A percentile compares a stretch with the other conserved stretches of the same genome.
phyloP scores from a whole-genome alignment of 2,329 filamentous ascomycete genomes.

The Penicillium sp. region DNA sequence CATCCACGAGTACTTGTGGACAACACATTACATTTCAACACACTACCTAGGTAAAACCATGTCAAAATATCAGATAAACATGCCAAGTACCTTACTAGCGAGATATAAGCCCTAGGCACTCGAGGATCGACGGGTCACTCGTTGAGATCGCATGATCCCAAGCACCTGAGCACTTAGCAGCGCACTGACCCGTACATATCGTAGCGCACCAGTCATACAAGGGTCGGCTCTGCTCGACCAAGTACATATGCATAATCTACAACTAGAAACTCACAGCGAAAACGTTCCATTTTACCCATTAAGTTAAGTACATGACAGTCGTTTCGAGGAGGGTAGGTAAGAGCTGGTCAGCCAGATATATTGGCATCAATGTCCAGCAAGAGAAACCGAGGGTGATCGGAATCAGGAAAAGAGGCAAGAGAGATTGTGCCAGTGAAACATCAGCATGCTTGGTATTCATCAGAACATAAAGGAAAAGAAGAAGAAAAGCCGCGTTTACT shows the following conservation, averaged over 20 bases:
- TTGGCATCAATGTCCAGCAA: not conserved
- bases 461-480: slow-evolving; percentile 21
- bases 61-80: too few relatives aligned
- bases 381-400: not conserved
- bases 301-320: slow-evolving; percentile 31
- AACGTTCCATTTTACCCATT: slow-evolving; percentile 30
- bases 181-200: too few relatives aligned
- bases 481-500: slow-evolving; percentile 22
- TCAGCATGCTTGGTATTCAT: slow-evolving; percentile 29
- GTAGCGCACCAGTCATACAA: too few relatives aligned
- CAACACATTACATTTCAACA: too few relatives aligned
- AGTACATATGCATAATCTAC: not conserved
- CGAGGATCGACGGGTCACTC: too few relatives aligned
- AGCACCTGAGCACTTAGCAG: too few relatives aligned
- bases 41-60: too few relatives aligned
- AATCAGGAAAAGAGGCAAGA: slow-evolving; percentile 1
- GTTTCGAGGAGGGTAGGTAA: slow-evolving; percentile 10
- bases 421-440: slow-evolving; percentile 13
- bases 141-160: too few relatives aligned
- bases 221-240: too few relatives aligned
- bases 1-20: too few relatives aligned
- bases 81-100: too few relatives aligned
- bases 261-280: slow-evolving; percentile 8
- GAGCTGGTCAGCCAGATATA: slow-evolving; percentile 4
- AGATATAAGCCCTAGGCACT: too few relatives aligned